Base-by-base conservation (phyloP, 805 yeast species). In the Starmerella asiatica region DNA sequence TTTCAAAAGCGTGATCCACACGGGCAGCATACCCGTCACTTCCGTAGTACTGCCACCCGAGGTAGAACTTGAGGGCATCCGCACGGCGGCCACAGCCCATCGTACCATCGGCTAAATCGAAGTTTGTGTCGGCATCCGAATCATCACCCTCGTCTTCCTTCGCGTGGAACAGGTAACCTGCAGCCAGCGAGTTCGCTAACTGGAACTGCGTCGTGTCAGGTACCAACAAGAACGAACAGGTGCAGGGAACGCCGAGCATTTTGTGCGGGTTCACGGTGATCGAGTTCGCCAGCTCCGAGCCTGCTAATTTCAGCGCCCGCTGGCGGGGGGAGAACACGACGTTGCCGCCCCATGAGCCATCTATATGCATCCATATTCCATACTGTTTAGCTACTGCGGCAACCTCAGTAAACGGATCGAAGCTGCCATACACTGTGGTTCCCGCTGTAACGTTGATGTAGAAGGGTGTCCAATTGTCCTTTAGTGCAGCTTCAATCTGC, bases 271-370 rank as follows among this genome's bases (percentile, higher is more conserved):
- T 83, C 18, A 75, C 70, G 2, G 94, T 82, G 40, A 82, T 66
- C 9, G 86, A 77, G 57, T 82, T 72, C 1, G 91, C 93, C 17
- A 67, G 54, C 31, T 78, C 70, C 24, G 70, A 56, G 1, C 94
- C 94, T 15, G 58, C 54, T 44, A 82, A 57, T 48, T 69, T 67
- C 40, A 57, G 34, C 5, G 26, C 21, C 31, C 53, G 57, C 39
- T 73, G 71, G 9, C 48, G 61, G 0, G 56, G 49, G 31, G 83
- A 75, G 61, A 82, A 83, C 0, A 80, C 67, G 8, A 79, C 76
- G 51, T 83, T 83, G 7, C 88, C 94, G 26, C 94, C 94, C 93
- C 93, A 81, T 5, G 91, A 79, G 1, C 91, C 94, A 59, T 82
- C 94, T 30, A 82, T 71, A 56, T 82, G 94, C 54, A 79, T 70